Evolutionary conservation across 208 protist species (phyloP).

Genomic region (Blastocrithidia nonstop): DNA sequence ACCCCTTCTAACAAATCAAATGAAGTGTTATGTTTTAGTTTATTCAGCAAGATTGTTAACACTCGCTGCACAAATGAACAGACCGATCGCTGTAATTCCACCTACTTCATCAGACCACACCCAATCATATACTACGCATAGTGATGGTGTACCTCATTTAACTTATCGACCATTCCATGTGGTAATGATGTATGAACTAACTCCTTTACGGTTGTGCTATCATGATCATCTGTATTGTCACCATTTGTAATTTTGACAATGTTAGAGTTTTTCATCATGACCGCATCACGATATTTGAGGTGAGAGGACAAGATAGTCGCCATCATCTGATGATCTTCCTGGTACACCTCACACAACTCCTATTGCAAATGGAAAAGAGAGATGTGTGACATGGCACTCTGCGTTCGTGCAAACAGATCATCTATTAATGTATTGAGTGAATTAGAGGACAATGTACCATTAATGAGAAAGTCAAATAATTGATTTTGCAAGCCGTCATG

Average conservation of each 20-base stretch:
- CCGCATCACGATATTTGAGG: constrained; percentile 9
- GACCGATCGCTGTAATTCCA: constrained; percentile 52
- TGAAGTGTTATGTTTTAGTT: constrained; percentile 10
- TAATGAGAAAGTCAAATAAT: too few species aligned
- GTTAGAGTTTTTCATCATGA: neutral
- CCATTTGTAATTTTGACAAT: neutral
- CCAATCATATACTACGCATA: constrained; percentile 57
- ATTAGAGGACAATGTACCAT: too few species aligned
- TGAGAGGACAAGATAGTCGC: constrained; percentile 14
- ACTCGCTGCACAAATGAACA: constrained; percentile 63
- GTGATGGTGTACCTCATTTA: constrained; percentile 18
- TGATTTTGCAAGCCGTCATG: too few species aligned
- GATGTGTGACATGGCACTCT: constrained; percentile 5
- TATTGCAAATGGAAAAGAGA: constrained; percentile 5
- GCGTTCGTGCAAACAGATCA: neutral
- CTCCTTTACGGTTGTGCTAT: neutral
- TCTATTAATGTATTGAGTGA: neutral
- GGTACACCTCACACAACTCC: constrained; percentile 8
- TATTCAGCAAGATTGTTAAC: constrained; percentile 24
- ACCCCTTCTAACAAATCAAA: constrained; percentile 20
- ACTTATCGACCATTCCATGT: constrained; percentile 2
- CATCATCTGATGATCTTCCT: constrained; percentile 11
- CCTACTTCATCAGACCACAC: constrained; percentile 60
- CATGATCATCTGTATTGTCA: neutral
- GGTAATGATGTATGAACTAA: neutral